A percentile compares a stretch with the other conserved stretches of the same genome.
These are phyloP conservation scores for Mortierella claussenii DNA, from an alignment of 192 early-diverging fungal species.

Conservation along the genomic window DNA sequence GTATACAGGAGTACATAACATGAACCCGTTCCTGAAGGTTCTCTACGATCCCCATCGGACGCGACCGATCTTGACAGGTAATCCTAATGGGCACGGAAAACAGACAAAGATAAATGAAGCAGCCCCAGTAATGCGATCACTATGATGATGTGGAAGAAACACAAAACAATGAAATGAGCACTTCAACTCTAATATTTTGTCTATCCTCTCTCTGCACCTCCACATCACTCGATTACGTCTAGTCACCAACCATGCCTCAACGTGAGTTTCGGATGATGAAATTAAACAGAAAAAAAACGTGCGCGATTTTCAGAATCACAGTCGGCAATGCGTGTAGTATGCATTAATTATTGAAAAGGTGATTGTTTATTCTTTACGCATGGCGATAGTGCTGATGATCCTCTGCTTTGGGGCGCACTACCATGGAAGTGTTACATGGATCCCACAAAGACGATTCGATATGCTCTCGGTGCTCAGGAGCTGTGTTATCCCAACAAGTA, in stretches of 20 bases:
- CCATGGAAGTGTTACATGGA: constrained; percentile 64
- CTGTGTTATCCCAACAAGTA: constrained; percentile 83
- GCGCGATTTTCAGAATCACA: background rate
- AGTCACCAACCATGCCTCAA: constrained; percentile 82
- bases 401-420: constrained; percentile 78
- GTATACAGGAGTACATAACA: constrained; percentile 58
- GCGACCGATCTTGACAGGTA: constrained; percentile 74
- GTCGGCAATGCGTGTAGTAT: no score
- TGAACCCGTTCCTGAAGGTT: constrained; percentile 68
- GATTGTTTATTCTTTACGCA: background rate
- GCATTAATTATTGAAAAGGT: no score
- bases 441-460: constrained; percentile 68
- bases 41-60: constrained; percentile 65
- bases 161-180: background rate
- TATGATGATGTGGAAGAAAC: background rate
- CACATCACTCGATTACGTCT: background rate
- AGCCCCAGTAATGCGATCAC: constrained; percentile 4
- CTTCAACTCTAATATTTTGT: background rate
- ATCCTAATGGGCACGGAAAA: background rate
- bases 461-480: constrained; percentile 90
- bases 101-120: background rate
- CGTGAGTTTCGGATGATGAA: constrained; percentile 47
- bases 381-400: constrained; percentile 70
- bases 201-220: background rate
- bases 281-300: background rate